A percentile compares a stretch with the other conserved stretches of the same genome.
phyloP scores from a whole-genome alignment of 768 basidiomycete species.

The Gloeopeniophorella convolvens region DNA sequence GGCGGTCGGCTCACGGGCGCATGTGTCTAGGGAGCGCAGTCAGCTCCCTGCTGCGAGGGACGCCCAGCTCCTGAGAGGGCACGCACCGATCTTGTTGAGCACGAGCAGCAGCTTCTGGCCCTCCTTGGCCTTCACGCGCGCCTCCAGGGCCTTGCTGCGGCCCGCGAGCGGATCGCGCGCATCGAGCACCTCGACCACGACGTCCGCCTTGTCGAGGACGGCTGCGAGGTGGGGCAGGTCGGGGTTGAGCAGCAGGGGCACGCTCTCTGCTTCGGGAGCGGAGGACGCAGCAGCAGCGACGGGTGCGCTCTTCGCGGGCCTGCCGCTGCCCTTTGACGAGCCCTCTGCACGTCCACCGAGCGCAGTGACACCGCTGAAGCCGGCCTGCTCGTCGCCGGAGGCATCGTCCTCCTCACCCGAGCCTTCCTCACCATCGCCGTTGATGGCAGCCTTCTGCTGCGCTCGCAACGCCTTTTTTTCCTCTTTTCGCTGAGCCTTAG shows the following conservation, averaged over 20 bases:
- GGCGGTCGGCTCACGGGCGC: slow-evolving; percentile 68
- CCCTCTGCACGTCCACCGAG: slow-evolving; percentile 20
- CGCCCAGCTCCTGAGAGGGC: not conserved
- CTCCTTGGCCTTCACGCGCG: slow-evolving; percentile 36
- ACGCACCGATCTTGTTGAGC: slow-evolving; percentile 83
- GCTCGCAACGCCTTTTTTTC: slow-evolving; percentile 48
- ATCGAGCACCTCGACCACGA: slow-evolving; percentile 75
- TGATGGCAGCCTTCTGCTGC: slow-evolving; percentile 20
- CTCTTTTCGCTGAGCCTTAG: slow-evolving; percentile 60
- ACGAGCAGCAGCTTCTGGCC: slow-evolving; percentile 56
- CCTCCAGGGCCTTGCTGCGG: slow-evolving; percentile 60
- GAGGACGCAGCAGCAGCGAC: slow-evolving; percentile 25
- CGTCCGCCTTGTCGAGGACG: slow-evolving; percentile 72
- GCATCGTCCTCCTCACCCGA: slow-evolving; percentile 27
- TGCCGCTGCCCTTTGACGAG: slow-evolving; percentile 8
- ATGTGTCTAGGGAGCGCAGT: slow-evolving; percentile 59
- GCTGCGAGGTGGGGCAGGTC: slow-evolving; percentile 55
- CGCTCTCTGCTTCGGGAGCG: slow-evolving; percentile 42
- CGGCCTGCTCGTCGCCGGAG: slow-evolving; percentile 28
- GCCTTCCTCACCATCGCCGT: slow-evolving; percentile 22
- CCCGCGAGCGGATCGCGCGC: slow-evolving; percentile 74
- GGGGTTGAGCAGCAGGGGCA: slow-evolving; percentile 56
- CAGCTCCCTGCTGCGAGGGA: no score
- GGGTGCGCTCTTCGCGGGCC: slow-evolving; percentile 25
- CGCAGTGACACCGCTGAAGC: slow-evolving; percentile 41